Evolutionary conservation across 2,329 filamentous ascomycete species (phyloP).

Genomic region (Beauveria asiatica): DNA sequence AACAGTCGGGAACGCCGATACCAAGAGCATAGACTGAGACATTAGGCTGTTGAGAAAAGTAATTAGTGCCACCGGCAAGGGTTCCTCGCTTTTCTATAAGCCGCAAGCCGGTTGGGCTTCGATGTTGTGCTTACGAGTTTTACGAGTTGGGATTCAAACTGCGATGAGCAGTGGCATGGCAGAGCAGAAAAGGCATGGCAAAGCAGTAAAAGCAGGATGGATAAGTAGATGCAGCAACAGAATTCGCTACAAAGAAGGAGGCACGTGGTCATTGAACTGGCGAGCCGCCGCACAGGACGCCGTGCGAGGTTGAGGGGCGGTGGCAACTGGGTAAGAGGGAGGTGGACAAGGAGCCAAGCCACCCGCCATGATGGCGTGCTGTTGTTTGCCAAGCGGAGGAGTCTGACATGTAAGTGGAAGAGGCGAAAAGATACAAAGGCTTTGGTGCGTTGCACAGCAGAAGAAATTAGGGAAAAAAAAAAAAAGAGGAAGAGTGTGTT

Average conservation of each 20-base stretch:
- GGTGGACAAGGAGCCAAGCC: background rate
- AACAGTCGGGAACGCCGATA: background rate
- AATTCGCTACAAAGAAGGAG: background rate
- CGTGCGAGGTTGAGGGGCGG: background rate
- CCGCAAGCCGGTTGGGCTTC: background rate
- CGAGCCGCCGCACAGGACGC: background rate
- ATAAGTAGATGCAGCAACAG: background rate
- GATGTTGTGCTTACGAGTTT: background rate
- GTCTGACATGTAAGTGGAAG: background rate
- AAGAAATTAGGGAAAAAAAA: no score
- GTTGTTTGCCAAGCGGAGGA: background rate
- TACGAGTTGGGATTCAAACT: background rate
- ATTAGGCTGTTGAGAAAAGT: background rate
- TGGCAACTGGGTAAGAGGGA: background rate
- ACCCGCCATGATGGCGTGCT: background rate
- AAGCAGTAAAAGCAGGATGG: background rate
- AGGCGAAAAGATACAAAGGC: background rate
- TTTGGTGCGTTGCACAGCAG: constrained; percentile 2
- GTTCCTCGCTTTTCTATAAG: background rate
- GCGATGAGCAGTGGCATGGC: background rate
- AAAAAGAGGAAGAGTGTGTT: background rate
- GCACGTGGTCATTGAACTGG: background rate
- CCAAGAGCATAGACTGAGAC: background rate
- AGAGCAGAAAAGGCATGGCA: background rate
- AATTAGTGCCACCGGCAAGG: background rate